Evolutionary conservation across 208 protist genomes (phyloP).

Genomic region (Trypanosomatidae sp.): DNA sequence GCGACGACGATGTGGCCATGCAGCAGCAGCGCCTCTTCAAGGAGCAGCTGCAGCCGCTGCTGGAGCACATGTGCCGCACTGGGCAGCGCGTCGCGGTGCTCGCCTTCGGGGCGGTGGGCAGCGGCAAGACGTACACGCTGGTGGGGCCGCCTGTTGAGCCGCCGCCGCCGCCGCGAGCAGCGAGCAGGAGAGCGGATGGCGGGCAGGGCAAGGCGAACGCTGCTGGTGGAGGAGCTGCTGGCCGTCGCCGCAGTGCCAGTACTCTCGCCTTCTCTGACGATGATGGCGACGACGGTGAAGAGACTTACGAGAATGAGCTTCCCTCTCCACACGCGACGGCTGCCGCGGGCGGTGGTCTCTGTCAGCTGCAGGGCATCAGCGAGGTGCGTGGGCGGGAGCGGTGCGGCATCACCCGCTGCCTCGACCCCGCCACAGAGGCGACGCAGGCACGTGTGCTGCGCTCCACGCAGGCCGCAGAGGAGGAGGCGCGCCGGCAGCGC

Average conservation of each 20-base stretch:
- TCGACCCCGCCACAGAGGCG: slow-evolving; percentile 19
- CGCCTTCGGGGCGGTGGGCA: slow-evolving; percentile 66
- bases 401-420: slow-evolving; percentile 22
- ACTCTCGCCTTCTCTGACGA: too few relatives aligned
- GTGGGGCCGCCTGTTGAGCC: too few relatives aligned
- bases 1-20: too few relatives aligned
- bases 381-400: not conserved
- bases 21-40: slow-evolving; percentile 36
- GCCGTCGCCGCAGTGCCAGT: too few relatives aligned
- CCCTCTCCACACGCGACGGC: too few relatives aligned
- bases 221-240: too few relatives aligned
- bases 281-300: too few relatives aligned
- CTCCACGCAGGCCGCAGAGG: slow-evolving; percentile 8
- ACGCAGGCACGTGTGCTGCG: slow-evolving; percentile 12
- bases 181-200: too few relatives aligned
- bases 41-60: slow-evolving; percentile 32
- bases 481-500: slow-evolving; percentile 7
- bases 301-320: too few relatives aligned
- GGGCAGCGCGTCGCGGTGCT: slow-evolving; percentile 48
- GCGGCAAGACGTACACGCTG: slow-evolving; percentile 79
- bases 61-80: slow-evolving; percentile 36
- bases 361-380: slow-evolving; percentile 9
- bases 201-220: too few relatives aligned
- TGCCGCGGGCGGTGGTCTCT: too few relatives aligned
- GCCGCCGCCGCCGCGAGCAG: too few relatives aligned